Evolutionary conservation across 2,329 filamentous ascomycete genomes (phyloP), one percentile per base, ranked within the genome.

Genomic region (Aspergillus viridinutans): DNA sequence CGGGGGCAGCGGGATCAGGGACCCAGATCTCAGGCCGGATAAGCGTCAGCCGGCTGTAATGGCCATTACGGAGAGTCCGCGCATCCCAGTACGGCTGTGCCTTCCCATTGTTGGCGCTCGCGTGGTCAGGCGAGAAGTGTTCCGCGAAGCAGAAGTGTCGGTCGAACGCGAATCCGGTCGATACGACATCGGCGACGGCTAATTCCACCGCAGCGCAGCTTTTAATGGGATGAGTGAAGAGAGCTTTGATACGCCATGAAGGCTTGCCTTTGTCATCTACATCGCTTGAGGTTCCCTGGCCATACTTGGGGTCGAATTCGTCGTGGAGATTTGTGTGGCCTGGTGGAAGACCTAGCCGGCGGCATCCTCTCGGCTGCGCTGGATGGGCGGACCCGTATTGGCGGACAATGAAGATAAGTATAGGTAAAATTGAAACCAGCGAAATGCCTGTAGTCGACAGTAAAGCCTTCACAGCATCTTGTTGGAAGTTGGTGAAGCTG

Each of bases 131-230:
- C 4, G 73, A 73, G 38, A 77, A 70, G 43, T 79, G 71, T 72
- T 92, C 88, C 1, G 89, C 91, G 69, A 97, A 90, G 50, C 85
- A 88, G 77, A 92, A 96, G 64, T 93, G 83, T 5, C 91, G 85
- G 74, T 97, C 92, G 72, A 88, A 89, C 69, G 88, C 83, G 56
- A 96, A 80, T 2, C 92, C 91, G 2, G 84, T 84, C 5, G 84
- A 77, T 49, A 90, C 74, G 17, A 94, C 81, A 54, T 84, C 82
- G 58, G 83, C 84, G 59, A 81, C 76, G 52, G 83, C 76, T 49
- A 96, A 74, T 74, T 94, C 90, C 54, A 96, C 85, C 28, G 88
- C 89, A 55, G 78, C 80, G 71, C 91, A 96, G 56, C 89, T 90
- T 76, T 95, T 93, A 71, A 96, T 76, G 0, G 92, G 92, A 72